phyloP scores from a whole-genome alignment of 306 rosid genomes.

The Leucaena leucocephala region DNA sequence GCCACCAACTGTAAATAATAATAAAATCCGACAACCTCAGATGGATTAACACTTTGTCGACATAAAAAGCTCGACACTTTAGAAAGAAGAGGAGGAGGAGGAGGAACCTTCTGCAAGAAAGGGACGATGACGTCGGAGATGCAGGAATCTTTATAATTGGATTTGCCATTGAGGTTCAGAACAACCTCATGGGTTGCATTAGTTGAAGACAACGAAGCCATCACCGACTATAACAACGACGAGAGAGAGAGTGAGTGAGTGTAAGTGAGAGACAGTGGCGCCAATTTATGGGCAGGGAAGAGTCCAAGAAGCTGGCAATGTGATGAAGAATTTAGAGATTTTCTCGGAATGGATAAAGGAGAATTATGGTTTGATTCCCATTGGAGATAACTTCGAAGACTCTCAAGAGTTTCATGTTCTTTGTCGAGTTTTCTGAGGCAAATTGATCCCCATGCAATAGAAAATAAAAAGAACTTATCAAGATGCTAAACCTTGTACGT shows the following conservation, averaged over 20 bases:
- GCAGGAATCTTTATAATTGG: constrained; percentile 17
- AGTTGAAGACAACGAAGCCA: constrained; percentile 57
- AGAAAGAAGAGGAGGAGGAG: background rate
- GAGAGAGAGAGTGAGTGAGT: background rate
- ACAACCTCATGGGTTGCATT: constrained; percentile 45
- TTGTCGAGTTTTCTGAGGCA: background rate
- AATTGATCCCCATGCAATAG: background rate
- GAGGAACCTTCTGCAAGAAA: constrained; percentile 75
- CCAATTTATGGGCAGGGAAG: constrained; percentile 51
- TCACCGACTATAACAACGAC: constrained; percentile 15
- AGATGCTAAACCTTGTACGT: background rate
- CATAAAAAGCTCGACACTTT: background rate
- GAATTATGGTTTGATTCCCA: background rate
- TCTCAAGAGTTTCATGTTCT: background rate
- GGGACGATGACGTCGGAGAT: constrained; percentile 35
- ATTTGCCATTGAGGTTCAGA: constrained; percentile 43
- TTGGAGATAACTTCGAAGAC: background rate
- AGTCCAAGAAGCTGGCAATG: background rate
- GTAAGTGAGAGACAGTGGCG: background rate
- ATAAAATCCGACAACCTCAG: background rate
- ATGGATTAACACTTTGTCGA: background rate
- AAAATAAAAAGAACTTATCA: background rate
- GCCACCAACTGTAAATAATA: constrained; percentile 62
- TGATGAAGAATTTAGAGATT: constrained; percentile 15
- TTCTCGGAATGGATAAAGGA: constrained; percentile 7